Conservation (phyloP, 2,329 filamentous ascomycete genomes). For the Myotisia sp. region DNA sequence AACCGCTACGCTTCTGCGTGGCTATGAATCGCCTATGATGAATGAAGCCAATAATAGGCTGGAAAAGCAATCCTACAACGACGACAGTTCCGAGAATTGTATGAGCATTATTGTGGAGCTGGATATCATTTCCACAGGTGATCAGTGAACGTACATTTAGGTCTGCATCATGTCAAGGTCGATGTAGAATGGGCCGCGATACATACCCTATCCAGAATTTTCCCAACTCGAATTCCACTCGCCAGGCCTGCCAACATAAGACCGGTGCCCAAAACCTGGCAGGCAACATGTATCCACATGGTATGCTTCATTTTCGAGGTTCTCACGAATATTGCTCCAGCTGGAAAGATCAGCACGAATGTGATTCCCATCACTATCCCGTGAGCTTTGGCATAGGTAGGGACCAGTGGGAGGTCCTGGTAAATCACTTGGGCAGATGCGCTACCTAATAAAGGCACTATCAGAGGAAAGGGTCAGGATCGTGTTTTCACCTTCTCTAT, state of each 20-base stretch:
- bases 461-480: no score
- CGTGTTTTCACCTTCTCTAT: no score
- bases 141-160: conserved; percentile 4
- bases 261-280: conserved; percentile 17
- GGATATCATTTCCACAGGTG: neutral
- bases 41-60: conserved; percentile 18
- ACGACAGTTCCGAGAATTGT: conserved; percentile 18
- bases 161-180: no score
- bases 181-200: no score
- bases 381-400: conserved; percentile 14
- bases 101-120: conserved; percentile 17
- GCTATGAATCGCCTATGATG: conserved; percentile 18
- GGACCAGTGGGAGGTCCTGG: conserved; percentile 13
- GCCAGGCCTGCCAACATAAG: conserved; percentile 19
- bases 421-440: conserved; percentile 5
- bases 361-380: conserved; percentile 17
- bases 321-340: conserved; percentile 15
- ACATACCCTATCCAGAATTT: conserved; percentile 14
- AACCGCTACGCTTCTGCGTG: conserved; percentile 6
- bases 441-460: no score
- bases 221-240: conserved; percentile 19
- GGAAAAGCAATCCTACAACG: conserved; percentile 17
- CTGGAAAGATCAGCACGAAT: conserved; percentile 18
- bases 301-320: conserved; percentile 12
- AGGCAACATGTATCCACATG: conserved; percentile 16